A percentile compares a stretch with the other conserved stretches of the same genome.
These are phyloP conservation scores for Moelleriella libera DNA, from an alignment of 2,329 filamentous ascomycete genomes.

Conservation along the genomic window DNA sequence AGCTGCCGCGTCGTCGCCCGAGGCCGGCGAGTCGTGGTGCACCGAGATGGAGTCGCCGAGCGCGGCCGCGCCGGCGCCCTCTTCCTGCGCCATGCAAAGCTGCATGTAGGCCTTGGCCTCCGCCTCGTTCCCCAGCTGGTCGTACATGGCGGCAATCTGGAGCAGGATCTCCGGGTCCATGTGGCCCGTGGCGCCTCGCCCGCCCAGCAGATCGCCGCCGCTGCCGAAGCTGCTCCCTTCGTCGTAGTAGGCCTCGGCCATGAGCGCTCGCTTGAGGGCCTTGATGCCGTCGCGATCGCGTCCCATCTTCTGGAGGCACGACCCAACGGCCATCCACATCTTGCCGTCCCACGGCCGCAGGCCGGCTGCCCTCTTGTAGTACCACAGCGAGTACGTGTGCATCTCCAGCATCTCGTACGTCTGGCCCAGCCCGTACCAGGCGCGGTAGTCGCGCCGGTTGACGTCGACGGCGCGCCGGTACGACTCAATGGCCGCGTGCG, in stretches of 20 bases:
- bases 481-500: slow-evolving; percentile 91
- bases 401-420: slow-evolving; percentile 97
- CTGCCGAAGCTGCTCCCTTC: slow-evolving; percentile 40
- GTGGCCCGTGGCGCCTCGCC: slow-evolving; percentile 37
- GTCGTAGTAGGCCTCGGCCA: slow-evolving; percentile 79
- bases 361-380: slow-evolving; percentile 90
- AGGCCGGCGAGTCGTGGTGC: slow-evolving; percentile 35
- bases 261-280: slow-evolving; percentile 79
- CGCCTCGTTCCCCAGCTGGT: slow-evolving; percentile 60
- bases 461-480: slow-evolving; percentile 92
- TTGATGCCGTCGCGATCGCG: slow-evolving; percentile 85
- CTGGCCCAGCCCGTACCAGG: slow-evolving; percentile 94
- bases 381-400: slow-evolving; percentile 94
- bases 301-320: slow-evolving; percentile 81
- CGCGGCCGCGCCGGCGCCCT: slow-evolving; percentile 40
- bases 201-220: slow-evolving; percentile 28
- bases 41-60: slow-evolving; percentile 30
- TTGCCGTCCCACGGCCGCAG: slow-evolving; percentile 93
- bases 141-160: slow-evolving; percentile 82
- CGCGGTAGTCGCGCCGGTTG: slow-evolving; percentile 89
- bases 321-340: slow-evolving; percentile 96
- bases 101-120: slow-evolving; percentile 94
- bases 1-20: slow-evolving; percentile 20
- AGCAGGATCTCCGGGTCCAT: slow-evolving; percentile 85
- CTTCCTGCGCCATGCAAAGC: slow-evolving; percentile 82